These are phyloP conservation scores for Brassica carinata DNA, from an alignment of 345 rosid species.

Conservation along the genomic window DNA sequence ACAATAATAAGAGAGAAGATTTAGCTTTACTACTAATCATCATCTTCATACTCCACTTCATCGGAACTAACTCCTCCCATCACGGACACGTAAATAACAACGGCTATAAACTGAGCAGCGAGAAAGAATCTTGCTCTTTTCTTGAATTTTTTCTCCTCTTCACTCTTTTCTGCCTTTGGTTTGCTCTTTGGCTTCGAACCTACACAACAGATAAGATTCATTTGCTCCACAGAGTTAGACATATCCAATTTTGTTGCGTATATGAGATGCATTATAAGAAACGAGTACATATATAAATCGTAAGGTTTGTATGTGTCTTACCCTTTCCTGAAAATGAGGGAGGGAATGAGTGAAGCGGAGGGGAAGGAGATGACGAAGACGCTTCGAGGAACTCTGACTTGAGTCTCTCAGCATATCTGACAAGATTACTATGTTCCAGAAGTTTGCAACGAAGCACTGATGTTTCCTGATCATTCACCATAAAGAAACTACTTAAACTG, in stretches of 20 bases:
- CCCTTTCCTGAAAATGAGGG: slow-evolving; percentile 62
- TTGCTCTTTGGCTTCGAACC: slow-evolving; percentile 73
- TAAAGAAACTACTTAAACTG: neutral
- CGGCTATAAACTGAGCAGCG: slow-evolving; percentile 68
- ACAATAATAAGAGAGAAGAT: slow-evolving; percentile 15
- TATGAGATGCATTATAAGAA: neutral
- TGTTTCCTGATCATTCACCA: slow-evolving; percentile 53
- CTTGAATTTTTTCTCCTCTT: slow-evolving; percentile 80
- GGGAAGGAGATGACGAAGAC: slow-evolving; percentile 55
- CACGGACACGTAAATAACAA: slow-evolving; percentile 72
- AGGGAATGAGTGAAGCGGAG: slow-evolving; percentile 50
- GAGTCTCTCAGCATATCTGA: slow-evolving; percentile 70
- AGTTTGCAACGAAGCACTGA: slow-evolving; percentile 66
- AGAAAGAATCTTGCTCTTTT: slow-evolving; percentile 78
- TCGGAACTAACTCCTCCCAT: slow-evolving; percentile 70
- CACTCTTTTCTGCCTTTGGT: slow-evolving; percentile 75
- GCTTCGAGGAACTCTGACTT: slow-evolving; percentile 62
- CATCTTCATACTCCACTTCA: slow-evolving; percentile 61
- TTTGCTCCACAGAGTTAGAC: slow-evolving; percentile 5
- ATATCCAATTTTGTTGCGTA: neutral
- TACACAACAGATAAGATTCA: slow-evolving; percentile 20
- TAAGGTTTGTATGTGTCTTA: slow-evolving; percentile 44
- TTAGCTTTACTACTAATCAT: slow-evolving; percentile 38
- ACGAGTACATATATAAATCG: neutral
- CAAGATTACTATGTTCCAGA: slow-evolving; percentile 60